phyloP scores from a whole-genome alignment of 805 yeast species.

The Kregervanrija pseudodelftensis region DNA sequence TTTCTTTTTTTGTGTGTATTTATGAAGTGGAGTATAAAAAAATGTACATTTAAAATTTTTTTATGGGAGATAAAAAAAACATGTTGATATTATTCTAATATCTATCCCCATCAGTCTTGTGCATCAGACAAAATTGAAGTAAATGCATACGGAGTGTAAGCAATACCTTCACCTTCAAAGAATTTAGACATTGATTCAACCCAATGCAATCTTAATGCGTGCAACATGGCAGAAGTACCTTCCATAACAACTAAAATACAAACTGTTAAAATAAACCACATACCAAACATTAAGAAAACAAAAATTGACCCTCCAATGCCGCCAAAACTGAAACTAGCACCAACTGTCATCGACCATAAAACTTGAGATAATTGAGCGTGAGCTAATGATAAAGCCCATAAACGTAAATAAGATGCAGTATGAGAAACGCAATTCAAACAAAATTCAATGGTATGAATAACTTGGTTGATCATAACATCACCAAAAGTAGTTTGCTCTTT shows the following conservation, averaged over 20 bases:
- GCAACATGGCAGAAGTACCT: slow-evolving; percentile 98
- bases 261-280: slow-evolving; percentile 93
- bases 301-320: slow-evolving; percentile 63
- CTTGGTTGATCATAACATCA: slow-evolving; percentile 94
- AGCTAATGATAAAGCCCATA: slow-evolving; percentile 96
- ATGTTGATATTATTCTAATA: too few species aligned
- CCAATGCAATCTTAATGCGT: slow-evolving; percentile 98
- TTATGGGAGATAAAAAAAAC: too few species aligned
- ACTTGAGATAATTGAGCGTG: slow-evolving; percentile 96
- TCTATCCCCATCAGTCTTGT: too few species aligned
- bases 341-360: slow-evolving; percentile 92
- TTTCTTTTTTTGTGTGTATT: too few species aligned
- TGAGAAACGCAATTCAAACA: slow-evolving; percentile 97
- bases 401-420: slow-evolving; percentile 91
- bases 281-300: slow-evolving; percentile 76
- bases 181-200: slow-evolving; percentile 98
- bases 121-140: slow-evolving; percentile 14
- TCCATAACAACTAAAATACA: slow-evolving; percentile 93
- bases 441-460: slow-evolving; percentile 95
- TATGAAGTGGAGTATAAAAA: too few species aligned
- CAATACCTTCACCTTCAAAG: slow-evolving; percentile 93
- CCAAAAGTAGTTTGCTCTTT: slow-evolving; percentile 68
- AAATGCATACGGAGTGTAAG: slow-evolving; percentile 85
- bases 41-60: too few species aligned
- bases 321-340: slow-evolving; percentile 61